These are phyloP conservation scores for Aspergillus conjunctus DNA, from an alignment of 495 filamentous ascomycete species.

Conservation along the genomic window DNA sequence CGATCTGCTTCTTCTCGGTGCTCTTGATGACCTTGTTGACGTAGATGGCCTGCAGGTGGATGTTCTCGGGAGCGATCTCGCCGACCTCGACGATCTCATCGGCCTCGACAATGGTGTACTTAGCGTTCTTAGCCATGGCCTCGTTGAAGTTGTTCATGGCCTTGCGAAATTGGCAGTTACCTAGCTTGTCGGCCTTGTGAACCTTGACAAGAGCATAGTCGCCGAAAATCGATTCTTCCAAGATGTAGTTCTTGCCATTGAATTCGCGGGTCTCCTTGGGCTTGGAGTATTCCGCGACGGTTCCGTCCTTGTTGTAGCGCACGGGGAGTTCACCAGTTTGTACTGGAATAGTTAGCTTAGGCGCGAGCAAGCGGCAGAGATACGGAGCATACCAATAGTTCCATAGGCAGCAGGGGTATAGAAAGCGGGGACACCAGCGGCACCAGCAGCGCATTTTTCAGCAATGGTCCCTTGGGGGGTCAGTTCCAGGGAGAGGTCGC, in stretches of 20 bases:
- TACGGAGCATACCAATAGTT: conserved; percentile 56
- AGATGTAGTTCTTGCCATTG: conserved; percentile 75
- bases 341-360: conserved; percentile 36
- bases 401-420: conserved; percentile 86
- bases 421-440: conserved; percentile 85
- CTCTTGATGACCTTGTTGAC: conserved; percentile 81
- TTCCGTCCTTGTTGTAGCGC: conserved; percentile 75
- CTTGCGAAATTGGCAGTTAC: conserved; percentile 89
- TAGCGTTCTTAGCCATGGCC: conserved; percentile 85
- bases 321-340: conserved; percentile 87
- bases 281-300: conserved; percentile 67
- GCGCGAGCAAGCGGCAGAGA: not conserved
- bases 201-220: conserved; percentile 90
- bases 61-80: conserved; percentile 70
- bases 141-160: conserved; percentile 88
- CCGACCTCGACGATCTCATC: conserved; percentile 85
- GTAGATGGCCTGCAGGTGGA: conserved; percentile 87
- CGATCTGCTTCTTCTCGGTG: conserved; percentile 73
- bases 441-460: conserved; percentile 80
- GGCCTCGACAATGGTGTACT: conserved; percentile 85
- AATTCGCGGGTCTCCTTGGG: conserved; percentile 85
- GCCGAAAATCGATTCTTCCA: conserved; percentile 81
- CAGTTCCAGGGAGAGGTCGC: conserved; percentile 80
- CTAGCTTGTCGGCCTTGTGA: conserved; percentile 81
- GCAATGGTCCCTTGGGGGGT: conserved; percentile 88